Percentiles rank a stretch among this genome's conserved stretches.
These are phyloP conservation scores for Gastrolobium villosum DNA, from an alignment of 306 rosid species.

Conservation along the genomic window DNA sequence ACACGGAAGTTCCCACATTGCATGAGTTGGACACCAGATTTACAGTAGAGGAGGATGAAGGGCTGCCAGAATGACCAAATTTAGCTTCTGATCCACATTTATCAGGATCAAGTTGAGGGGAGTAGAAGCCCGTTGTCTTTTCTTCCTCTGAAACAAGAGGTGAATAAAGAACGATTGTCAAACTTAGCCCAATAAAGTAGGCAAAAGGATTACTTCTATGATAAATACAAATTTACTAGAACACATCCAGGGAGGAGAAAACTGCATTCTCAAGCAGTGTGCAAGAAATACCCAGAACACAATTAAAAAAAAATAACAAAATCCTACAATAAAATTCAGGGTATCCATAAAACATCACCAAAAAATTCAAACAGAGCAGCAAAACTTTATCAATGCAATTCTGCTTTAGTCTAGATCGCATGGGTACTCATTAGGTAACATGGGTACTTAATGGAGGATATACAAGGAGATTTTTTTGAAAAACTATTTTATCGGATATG, in stretches of 20 bases:
- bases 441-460: neutral
- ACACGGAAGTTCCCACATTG: slow-evolving; percentile 44
- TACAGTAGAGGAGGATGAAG: slow-evolving; percentile 44
- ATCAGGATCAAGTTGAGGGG: slow-evolving; percentile 73
- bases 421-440: neutral
- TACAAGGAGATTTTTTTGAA: neutral
- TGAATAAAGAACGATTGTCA: slow-evolving; percentile 28
- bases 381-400: slow-evolving; percentile 15
- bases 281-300: neutral
- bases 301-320: neutral
- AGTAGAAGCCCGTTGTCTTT: slow-evolving; percentile 49
- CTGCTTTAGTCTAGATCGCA: neutral
- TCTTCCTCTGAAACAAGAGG: slow-evolving; percentile 72
- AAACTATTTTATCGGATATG: neutral
- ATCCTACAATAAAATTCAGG: neutral
- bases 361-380: slow-evolving; percentile 18
- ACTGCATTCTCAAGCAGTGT: slow-evolving; percentile 3
- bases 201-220: slow-evolving; percentile 25
- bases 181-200: slow-evolving; percentile 23
- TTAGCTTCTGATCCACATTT: slow-evolving; percentile 57
- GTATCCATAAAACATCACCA: neutral
- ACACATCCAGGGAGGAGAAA: neutral
- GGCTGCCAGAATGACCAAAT: slow-evolving; percentile 46
- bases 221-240: slow-evolving; percentile 29
- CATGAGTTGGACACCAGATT: slow-evolving; percentile 34